These are phyloP conservation scores for Phoma sp. DNA, from an alignment of 2,329 filamentous ascomycete species.

Conservation along the genomic window DNA sequence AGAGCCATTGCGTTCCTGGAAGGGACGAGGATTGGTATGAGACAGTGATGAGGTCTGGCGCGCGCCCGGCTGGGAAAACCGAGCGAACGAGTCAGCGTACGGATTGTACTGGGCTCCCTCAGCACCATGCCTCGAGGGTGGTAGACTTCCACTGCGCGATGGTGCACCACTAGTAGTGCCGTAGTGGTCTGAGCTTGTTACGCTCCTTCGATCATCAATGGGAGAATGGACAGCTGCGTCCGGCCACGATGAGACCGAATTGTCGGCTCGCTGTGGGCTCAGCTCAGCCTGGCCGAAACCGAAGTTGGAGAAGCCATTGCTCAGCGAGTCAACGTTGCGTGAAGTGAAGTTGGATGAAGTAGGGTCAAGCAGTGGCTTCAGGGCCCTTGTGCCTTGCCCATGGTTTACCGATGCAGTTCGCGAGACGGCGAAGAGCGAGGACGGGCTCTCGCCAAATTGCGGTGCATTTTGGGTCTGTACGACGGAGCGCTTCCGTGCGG, in stretches of 20 bases:
- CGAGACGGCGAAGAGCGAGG: slow-evolving; percentile 38
- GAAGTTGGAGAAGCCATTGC: slow-evolving; percentile 45
- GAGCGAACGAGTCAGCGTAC: slow-evolving; percentile 36
- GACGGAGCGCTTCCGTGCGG: slow-evolving; percentile 48
- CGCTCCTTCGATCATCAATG: slow-evolving; percentile 51
- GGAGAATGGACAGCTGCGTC: slow-evolving; percentile 50
- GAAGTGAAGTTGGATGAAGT: slow-evolving; percentile 42
- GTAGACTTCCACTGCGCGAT: slow-evolving; percentile 64
- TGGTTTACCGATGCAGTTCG: slow-evolving; percentile 33
- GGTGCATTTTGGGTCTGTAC: slow-evolving; percentile 39
- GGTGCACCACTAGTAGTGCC: slow-evolving; percentile 53
- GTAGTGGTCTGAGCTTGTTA: slow-evolving; percentile 54
- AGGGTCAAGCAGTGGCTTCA: slow-evolving; percentile 44
- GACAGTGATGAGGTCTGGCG: slow-evolving; percentile 59
- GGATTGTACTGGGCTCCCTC: slow-evolving; percentile 49
- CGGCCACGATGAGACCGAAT: slow-evolving; percentile 43
- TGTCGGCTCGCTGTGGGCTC: slow-evolving; percentile 35
- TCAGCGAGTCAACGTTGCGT: slow-evolving; percentile 40
- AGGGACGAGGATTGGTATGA: slow-evolving; percentile 52
- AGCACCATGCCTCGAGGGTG: slow-evolving; percentile 62
- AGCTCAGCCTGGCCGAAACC: slow-evolving; percentile 42
- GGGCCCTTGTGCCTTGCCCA: slow-evolving; percentile 31
- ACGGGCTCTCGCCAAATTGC: slow-evolving; percentile 28
- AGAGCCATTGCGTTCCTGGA: slow-evolving; percentile 49
- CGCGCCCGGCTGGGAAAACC: slow-evolving; percentile 47